phyloP scores from a whole-genome alignment of 306 rosid species.

The Prunus davidiana region DNA sequence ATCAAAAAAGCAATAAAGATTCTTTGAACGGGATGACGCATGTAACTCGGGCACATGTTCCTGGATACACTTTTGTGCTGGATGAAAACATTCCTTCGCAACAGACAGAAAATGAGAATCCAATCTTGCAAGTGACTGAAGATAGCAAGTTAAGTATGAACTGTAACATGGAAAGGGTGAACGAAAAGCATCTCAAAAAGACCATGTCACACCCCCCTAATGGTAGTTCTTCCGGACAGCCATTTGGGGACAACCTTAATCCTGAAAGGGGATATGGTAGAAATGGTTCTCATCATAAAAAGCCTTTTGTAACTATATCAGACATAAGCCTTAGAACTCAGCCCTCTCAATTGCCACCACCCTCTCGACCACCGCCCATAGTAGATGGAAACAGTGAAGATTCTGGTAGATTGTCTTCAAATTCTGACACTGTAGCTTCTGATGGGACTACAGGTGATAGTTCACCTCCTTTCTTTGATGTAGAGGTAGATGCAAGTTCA shows the following conservation, averaged over 20 bases:
- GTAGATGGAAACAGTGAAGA: conserved; percentile 46
- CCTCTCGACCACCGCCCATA: conserved; percentile 78
- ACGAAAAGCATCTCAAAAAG: conserved; percentile 42
- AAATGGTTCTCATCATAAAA: conserved; percentile 39
- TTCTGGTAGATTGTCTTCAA: conserved; percentile 32
- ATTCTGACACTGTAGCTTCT: conserved; percentile 34
- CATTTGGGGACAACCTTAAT: conserved; percentile 35
- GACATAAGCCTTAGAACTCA: conserved; percentile 78
- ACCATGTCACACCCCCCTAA: conserved; percentile 29
- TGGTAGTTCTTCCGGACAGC: conserved; percentile 34
- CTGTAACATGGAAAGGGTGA: conserved; percentile 39
- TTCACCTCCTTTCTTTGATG: conserved; percentile 80
- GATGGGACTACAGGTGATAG: conserved; percentile 44
- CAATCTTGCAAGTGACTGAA: conserved; percentile 45
- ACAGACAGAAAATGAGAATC: conserved; percentile 32
- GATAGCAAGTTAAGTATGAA: conserved; percentile 53
- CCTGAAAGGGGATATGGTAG: conserved; percentile 32
- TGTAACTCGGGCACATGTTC: conserved; percentile 40
- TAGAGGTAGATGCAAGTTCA: conserved; percentile 80
- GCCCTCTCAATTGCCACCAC: conserved; percentile 87
- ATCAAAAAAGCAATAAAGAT: conserved; percentile 30
- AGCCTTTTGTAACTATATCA: conserved; percentile 58
- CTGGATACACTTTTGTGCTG: conserved; percentile 46
- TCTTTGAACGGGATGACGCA: conserved; percentile 37
- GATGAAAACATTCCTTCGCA: conserved; percentile 44